Evolutionary conservation across 805 yeast genomes (phyloP), one percentile per base, ranked within the genome.

Genomic region (Spencermartinsiella europaea): DNA sequence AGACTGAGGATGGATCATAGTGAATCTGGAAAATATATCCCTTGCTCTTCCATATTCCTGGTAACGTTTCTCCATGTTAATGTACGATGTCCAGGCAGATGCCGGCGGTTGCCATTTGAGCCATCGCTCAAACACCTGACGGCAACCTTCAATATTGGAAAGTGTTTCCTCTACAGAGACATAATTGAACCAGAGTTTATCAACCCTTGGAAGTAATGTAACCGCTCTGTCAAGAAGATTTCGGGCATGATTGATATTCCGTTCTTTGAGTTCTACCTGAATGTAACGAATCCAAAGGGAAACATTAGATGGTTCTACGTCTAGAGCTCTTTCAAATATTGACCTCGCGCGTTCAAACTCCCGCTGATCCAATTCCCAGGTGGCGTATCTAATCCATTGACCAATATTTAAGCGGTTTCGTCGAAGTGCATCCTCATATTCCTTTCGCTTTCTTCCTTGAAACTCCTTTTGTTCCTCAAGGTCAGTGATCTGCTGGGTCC

Each of bases 341-440:
- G 96, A 85, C 46, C 98, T 70, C 0, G 95, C 95, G 19, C 97
- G 71, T 16, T 77, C 72, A 50, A 77, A 72, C 58, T 91, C 95
- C 49, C 80, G 83, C 55, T 86, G 91, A 3, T 83, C 84, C 3
- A 81, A 63, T 64, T 91, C 99, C 77, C 89, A 87, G 48, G 76
- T 77, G 0, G 96, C 98, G 63, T 91, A 93, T 46, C 96, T 71
- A 61, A 87, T 73, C 96, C 98, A 93, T 61, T 89, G 95, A 1
- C 87, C 83, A 58, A 77, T 73, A 58, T 88, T 89, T 31, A 83
- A 75, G 49, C 95, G 69, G 61, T 91, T 91, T 54, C 93, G 75
- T 55, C 93, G 79, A 44, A 93, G 67, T n/a, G 90, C 95, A 54
- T 81, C 81, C 65, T 93, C 98, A 61, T 72, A 91, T 54, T 86